Conservation (phyloP, 2,329 filamentous ascomycete genomes). For the Cladosporium oxysporum region DNA sequence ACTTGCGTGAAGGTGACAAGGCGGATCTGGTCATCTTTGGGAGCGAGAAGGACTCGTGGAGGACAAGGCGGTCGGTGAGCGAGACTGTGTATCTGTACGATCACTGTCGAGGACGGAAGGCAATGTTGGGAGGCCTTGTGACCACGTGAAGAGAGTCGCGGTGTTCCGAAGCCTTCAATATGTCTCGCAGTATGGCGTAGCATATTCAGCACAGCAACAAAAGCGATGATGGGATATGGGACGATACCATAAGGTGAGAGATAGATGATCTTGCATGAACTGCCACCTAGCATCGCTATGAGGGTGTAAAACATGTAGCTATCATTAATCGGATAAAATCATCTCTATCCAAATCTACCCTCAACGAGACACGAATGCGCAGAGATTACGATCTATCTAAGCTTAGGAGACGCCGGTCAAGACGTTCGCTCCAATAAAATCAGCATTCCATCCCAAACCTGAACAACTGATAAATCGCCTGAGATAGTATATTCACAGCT, state of each 20-base stretch:
- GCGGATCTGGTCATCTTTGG: constrained; percentile 49
- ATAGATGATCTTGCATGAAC: background rate
- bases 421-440: background rate
- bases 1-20: constrained; percentile 38
- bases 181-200: background rate
- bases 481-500: background rate
- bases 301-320: background rate
- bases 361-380: background rate
- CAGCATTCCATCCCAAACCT: background rate
- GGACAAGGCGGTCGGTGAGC: constrained; percentile 43
- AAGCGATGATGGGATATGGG: background rate
- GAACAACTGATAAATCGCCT: background rate
- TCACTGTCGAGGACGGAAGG: constrained; percentile 28
- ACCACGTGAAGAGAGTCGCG: background rate
- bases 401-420: background rate
- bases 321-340: background rate
- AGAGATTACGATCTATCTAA: background rate
- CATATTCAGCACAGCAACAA: background rate
- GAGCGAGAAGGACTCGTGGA: constrained; percentile 41
- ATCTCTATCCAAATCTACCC: background rate
- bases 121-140: background rate
- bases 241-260: background rate
- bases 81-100: constrained; percentile 50
- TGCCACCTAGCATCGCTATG: background rate
- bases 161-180: background rate